phyloP scores from a whole-genome alignment of 257 asterid species.

The Gardenia jasminoides region DNA sequence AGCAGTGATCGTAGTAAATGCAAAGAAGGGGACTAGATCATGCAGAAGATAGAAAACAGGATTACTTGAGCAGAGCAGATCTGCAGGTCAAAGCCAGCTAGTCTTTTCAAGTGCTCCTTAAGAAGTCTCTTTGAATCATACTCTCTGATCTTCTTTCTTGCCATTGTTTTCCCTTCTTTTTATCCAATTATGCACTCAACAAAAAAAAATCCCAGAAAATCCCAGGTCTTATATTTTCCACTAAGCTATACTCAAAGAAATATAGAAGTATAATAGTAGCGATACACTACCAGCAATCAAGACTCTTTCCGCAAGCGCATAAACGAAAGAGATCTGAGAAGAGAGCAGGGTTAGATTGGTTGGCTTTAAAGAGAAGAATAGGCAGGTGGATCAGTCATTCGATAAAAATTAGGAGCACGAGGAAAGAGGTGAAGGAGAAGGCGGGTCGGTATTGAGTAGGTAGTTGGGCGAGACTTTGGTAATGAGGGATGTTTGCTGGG shows the following conservation, averaged over 20 bases:
- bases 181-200: neutral
- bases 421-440: neutral
- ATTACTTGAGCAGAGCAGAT: conserved; percentile 72
- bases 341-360: neutral
- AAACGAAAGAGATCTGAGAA: neutral
- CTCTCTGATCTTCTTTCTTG: conserved; percentile 86
- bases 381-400: conserved; percentile 5
- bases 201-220: conserved; percentile 8
- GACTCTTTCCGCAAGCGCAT: neutral
- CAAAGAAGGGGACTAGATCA: neutral
- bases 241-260: conserved; percentile 1
- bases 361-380: neutral
- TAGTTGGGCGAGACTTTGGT: conserved; percentile 48
- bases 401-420: neutral
- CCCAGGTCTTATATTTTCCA: neutral
- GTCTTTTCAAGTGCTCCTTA: conserved; percentile 68
- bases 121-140: conserved; percentile 78
- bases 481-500: neutral
- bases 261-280: neutral
- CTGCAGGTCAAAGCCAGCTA: conserved; percentile 65
- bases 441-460: neutral
- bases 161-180: conserved; percentile 34
- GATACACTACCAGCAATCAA: neutral
- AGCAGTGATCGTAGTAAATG: conserved; percentile 1
- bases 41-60: neutral